Evolutionary conservation across 169 alveolate species (phyloP).

Genomic region (Perkinsus olseni): DNA sequence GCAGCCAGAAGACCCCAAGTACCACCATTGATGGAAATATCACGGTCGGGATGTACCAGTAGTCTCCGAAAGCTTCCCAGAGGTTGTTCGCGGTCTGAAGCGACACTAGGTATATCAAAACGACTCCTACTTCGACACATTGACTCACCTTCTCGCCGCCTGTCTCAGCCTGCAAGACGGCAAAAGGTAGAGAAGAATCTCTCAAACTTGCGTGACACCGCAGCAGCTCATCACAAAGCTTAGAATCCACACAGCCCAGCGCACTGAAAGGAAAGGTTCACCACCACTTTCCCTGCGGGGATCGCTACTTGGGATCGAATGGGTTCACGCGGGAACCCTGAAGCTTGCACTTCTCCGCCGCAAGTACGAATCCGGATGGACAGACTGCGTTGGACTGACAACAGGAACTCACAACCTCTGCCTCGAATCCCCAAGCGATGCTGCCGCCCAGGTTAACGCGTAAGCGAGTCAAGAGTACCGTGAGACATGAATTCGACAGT

Average conservation of each 20-base stretch:
- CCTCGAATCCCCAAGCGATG: too few relatives aligned
- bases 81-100: neutral
- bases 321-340: neutral
- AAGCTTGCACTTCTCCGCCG: neutral
- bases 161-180: neutral
- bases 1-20: neutral
- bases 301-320: neutral
- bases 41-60: neutral
- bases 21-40: neutral
- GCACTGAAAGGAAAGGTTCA: neutral
- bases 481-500: too few relatives aligned
- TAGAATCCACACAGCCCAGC: neutral
- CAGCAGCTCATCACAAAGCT: neutral
- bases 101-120: too few relatives aligned
- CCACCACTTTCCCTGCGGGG: neutral
- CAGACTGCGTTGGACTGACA: neutral
- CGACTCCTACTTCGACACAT: neutral
- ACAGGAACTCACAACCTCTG: too few relatives aligned
- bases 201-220: neutral
- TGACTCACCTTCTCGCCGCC: neutral
- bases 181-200: neutral
- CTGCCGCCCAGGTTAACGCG: too few relatives aligned
- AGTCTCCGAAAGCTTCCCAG: neutral
- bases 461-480: too few relatives aligned
- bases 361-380: neutral